Evolutionary conservation across 345 rosid species (phyloP).

Genomic region (Punica granatum): DNA sequence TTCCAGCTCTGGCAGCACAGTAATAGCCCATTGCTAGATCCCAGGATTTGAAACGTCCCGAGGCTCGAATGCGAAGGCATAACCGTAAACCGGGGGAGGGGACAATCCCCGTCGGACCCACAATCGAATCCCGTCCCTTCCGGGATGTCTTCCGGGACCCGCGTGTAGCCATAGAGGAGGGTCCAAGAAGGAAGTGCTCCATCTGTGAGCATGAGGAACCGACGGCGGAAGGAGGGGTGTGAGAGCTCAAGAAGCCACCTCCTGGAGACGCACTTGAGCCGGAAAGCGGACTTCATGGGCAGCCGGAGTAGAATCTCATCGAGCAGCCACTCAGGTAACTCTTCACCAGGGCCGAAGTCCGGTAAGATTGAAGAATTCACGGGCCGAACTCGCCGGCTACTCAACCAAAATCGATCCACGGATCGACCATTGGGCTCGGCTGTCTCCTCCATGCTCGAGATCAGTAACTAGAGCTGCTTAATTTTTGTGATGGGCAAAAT

Average conservation of each 20-base stretch:
- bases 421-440: background rate
- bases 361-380: background rate
- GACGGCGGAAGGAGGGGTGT: constrained; percentile 2
- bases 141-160: background rate
- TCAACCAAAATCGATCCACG: background rate
- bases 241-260: constrained; percentile 6
- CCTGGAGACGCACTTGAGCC: constrained; percentile 10
- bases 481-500: background rate
- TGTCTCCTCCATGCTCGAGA: background rate
- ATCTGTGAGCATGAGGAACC: background rate
- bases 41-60: background rate
- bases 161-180: background rate
- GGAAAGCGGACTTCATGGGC: constrained; percentile 5
- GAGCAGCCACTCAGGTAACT: constrained; percentile 8
- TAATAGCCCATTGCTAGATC: constrained; percentile 5
- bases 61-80: background rate
- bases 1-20: constrained; percentile 5
- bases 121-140: background rate
- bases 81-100: background rate
- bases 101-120: background rate
- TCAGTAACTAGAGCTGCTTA: background rate
- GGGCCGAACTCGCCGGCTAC: background rate
- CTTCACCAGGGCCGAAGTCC: background rate
- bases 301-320: constrained; percentile 7
- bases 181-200: constrained; percentile 2